Conservation (phyloP, 306 rosid species). For the Benincasa hispida region DNA sequence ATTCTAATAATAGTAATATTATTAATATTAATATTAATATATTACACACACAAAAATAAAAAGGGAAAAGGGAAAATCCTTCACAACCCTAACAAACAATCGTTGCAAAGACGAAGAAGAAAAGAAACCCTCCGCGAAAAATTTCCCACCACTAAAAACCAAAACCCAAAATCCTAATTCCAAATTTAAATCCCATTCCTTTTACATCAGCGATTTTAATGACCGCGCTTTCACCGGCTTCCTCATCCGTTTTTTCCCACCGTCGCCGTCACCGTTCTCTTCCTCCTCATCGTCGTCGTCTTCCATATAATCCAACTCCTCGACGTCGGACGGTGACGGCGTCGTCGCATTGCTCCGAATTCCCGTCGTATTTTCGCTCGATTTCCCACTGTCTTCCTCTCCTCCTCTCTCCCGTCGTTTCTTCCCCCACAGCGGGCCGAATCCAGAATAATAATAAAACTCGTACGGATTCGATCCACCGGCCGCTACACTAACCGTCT, state of each 20-base stretch:
- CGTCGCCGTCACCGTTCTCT: constrained; percentile 7
- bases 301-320: constrained; percentile 27
- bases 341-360: constrained; percentile 10
- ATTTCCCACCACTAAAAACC: background rate
- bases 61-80: background rate
- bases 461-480: constrained; percentile 37
- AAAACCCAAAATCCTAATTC: background rate
- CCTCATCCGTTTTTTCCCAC: constrained; percentile 52
- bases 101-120: background rate
- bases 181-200: background rate
- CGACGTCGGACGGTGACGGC: constrained; percentile 8
- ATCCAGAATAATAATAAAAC: constrained; percentile 78
- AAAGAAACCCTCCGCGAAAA: background rate
- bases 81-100: constrained; percentile 1
- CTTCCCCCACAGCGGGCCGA: constrained; percentile 59
- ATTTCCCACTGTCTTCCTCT: background rate
- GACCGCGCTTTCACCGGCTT: constrained; percentile 83
- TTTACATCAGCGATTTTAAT: constrained; percentile 70
- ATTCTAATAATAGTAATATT: background rate
- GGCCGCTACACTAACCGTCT: background rate
- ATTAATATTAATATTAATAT: background rate
- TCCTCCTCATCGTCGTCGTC: constrained; percentile 32
- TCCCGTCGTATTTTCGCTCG: background rate
- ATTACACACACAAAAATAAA: background rate
- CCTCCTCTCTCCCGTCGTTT: constrained; percentile 36